Conservation (phyloP, 805 yeast genomes). For the Grigorovia humatica region DNA sequence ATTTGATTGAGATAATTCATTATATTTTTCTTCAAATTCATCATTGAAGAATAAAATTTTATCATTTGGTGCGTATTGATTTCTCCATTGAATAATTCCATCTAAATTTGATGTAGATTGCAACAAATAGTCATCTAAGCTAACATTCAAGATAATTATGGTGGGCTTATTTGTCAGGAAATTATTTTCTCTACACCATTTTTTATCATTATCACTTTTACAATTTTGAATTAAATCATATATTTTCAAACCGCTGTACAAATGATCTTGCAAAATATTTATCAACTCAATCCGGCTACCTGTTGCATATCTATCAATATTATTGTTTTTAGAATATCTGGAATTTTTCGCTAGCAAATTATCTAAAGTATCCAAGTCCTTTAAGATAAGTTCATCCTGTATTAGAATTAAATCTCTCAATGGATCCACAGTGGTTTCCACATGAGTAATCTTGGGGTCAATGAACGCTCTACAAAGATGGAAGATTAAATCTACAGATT, state of each 20-base stretch:
- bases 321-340: constrained; percentile 22
- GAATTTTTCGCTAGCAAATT: constrained; percentile 36
- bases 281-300: constrained; percentile 38
- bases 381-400: constrained; percentile 63
- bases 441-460: constrained; percentile 67
- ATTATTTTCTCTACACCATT: constrained; percentile 40
- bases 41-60: constrained; percentile 61
- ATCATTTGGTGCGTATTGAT: constrained; percentile 45
- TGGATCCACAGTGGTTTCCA: constrained; percentile 65
- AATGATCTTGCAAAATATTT: constrained; percentile 35
- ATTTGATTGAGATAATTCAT: constrained; percentile 4
- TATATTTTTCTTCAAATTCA: constrained; percentile 33
- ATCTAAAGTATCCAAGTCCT: constrained; percentile 65
- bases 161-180: constrained; percentile 86
- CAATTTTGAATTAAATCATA: constrained; percentile 44
- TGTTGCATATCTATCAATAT: constrained; percentile 27
- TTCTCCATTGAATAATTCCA: constrained; percentile 59
- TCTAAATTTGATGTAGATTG: constrained; percentile 35
- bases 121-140: constrained; percentile 50
- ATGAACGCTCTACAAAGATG: constrained; percentile 71
- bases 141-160: constrained; percentile 62
- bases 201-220: constrained; percentile 56
- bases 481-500: constrained; percentile 72
- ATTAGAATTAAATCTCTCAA: constrained; percentile 66
- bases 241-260: constrained; percentile 44